Base-by-base conservation (phyloP, 1,139 yeast species). In the Hanseniaspora uvarum region DNA sequence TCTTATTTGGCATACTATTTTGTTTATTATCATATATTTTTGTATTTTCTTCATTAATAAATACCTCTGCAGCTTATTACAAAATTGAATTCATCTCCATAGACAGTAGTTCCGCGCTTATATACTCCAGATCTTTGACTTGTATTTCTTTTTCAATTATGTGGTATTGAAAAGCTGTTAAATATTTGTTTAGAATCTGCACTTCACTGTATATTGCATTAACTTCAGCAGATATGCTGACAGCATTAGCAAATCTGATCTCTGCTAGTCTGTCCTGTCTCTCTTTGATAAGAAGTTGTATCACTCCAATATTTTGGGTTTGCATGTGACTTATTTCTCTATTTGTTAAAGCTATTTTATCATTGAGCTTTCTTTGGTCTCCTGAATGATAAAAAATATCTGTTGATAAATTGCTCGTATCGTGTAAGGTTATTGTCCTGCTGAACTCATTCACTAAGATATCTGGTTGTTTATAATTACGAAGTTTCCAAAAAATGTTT, bases 171-270 rank as follows among this genome's bases (percentile, higher is more conserved):
- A 33, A 30, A 7, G 44, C 52, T 4, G 28, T 34, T 6, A 36
- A 21, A 23, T 33, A 36, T 21, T 49, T 49, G 23, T 34, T 43
- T n/a, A 49, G 23, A 44, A 26, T 52, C 46, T 49, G 56, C 45
- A 48, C 52, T 28, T 56, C 56, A 30, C 47, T 36, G 28, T 57
- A 47, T 10, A 60, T 52, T 5, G 34, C 31, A 26, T 53, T 52
- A 16, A 61, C 46, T 40, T 61, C 63, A 11, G 43, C 45, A n/a
- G 56, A 51, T 11, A 56, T 46, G 37, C 59, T 57, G 16, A 61
- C 26, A 4, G 36, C 46, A 33, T 49, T 41, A 18, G 19, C 38
- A 34, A 49, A 49, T 34, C 52, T 49, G 10, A 49, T 49, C 24
- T 40, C 39, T 11, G 46, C 52, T 26, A 49, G 23, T 40, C 37